Evolutionary conservation across 176 grass and related monocot genomes (phyloP), one percentile per base, ranked within the genome.

Genomic region (Aegilops tauschii): DNA sequence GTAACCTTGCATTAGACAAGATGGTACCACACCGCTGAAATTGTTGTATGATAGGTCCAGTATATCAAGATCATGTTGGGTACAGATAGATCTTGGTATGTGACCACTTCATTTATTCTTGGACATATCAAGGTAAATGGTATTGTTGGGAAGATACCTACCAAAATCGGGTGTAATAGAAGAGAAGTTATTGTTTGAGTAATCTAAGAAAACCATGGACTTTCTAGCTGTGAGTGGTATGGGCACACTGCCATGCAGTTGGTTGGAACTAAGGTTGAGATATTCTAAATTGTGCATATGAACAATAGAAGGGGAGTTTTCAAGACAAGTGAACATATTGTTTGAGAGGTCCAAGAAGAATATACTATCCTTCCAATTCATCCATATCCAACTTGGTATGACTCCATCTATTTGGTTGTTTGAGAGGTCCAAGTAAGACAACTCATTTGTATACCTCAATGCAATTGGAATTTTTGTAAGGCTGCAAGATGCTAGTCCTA

Each of bases 51-150:
- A 88, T 63, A 91, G 20, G 36, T 91, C 85, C 0, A 88, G 11
- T 4, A 76, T 1, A 1, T 17, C 0, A 1, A 81, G 8, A 3
- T 54, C 3, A 0, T 2, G 64, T 49, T 12, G 4, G 7, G 9
- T 73, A 81, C 89, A 91, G 50, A 91, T 28, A 10, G 86, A 91
- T 69, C 10, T 11, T 50, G 66, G n/a, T 74, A 91, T 16, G n/a
- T 37, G 67, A 12, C 86, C 89, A 27, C 11, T 68, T 66, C 85
- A 8, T 62, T 9, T 69, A 21, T 91, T 91, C 0, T 16, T 62
- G 5, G 89, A 91, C 2, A 84, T 49, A 9, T 54, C 32, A 5
- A 90, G 18, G 17, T 37, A 25, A 0, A 0, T 0, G 1, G 9
- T 30, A 0, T 10, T n/a, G 4, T 10, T 1, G 50, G 50, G 50